Percentiles rank a stretch among this genome's conserved stretches.
Conservation (phyloP, 108 stramenopile genomes). For the Cyclotella kingstonii region DNA sequence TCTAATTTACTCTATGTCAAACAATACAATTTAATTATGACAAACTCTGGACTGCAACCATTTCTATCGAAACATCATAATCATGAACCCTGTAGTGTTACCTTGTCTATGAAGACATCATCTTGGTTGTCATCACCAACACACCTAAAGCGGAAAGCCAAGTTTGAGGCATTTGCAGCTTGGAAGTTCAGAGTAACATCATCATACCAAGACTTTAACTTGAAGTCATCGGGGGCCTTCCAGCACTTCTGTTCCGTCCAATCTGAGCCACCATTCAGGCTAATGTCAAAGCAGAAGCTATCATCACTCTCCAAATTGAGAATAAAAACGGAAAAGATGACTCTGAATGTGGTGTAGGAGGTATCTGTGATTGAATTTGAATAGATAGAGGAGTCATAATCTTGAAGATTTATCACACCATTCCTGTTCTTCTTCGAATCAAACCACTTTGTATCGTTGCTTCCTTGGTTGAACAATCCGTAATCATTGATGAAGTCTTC, state of each 20-base stretch:
- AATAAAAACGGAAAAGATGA: conserved; percentile 9
- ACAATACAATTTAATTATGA: background rate
- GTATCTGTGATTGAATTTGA: conserved; percentile 14
- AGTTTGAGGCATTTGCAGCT: background rate
- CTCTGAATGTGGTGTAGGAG: conserved; percentile 2
- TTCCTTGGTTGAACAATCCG: conserved; percentile 14
- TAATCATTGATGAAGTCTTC: conserved; percentile 11
- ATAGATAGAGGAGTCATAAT: conserved; percentile 1
- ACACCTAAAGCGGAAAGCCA: conserved; percentile 7
- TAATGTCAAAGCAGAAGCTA: conserved; percentile 21
- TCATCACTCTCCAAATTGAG: conserved; percentile 6
- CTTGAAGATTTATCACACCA: conserved; percentile 14
- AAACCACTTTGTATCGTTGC: background rate
- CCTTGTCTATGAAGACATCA: conserved; percentile 26
- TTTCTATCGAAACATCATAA: conserved; percentile 16
- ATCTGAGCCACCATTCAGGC: background rate
- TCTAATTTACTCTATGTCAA: no score
- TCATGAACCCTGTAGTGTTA: conserved; percentile 3
- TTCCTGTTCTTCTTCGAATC: background rate
- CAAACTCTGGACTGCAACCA: conserved; percentile 2
- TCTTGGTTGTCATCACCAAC: background rate
- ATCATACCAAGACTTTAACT: conserved; percentile 17
- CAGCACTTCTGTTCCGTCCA: conserved; percentile 22
- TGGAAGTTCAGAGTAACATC: conserved; percentile 7
- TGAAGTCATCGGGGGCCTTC: background rate